Conservation (phyloP, 2,329 filamentous ascomycete species). For the Endothia cerciana region DNA sequence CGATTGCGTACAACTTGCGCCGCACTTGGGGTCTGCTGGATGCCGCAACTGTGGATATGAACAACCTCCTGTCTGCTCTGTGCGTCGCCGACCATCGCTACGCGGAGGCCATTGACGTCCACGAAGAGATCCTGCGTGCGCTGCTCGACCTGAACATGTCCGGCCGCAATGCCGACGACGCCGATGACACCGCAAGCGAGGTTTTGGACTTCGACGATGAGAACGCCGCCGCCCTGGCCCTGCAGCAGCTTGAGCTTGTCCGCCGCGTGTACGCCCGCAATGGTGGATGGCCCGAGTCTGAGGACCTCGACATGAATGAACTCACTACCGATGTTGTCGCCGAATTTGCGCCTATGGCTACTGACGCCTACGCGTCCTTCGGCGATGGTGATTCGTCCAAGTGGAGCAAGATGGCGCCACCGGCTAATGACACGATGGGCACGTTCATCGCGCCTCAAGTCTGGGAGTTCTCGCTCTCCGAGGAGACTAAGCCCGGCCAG, state of each 20-base stretch:
- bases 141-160: constrained; percentile 29
- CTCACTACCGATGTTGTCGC: constrained; percentile 27
- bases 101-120: constrained; percentile 28
- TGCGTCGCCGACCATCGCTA: constrained; percentile 28
- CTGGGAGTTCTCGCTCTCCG: constrained; percentile 29
- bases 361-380: constrained; percentile 26
- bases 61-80: constrained; percentile 29
- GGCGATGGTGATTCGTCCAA: constrained; percentile 28
- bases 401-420: constrained; percentile 27
- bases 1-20: constrained; percentile 30
- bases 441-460: constrained; percentile 27
- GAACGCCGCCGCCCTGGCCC: constrained; percentile 27
- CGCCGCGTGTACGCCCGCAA: constrained; percentile 30
- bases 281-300: constrained; percentile 28
- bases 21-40: constrained; percentile 30
- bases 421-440: constrained; percentile 22
- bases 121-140: constrained; percentile 29
- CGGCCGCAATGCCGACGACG: constrained; percentile 16
- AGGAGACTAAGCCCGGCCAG: constrained; percentile 28
- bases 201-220: constrained; percentile 29
- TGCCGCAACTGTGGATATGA: constrained; percentile 30
- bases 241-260: constrained; percentile 30
- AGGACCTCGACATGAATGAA: constrained; percentile 27
- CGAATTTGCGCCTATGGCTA: constrained; percentile 26
- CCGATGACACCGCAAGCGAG: constrained; percentile 26